phyloP scores from a whole-genome alignment of 805 yeast species.

The Metschnikowia borealis region DNA sequence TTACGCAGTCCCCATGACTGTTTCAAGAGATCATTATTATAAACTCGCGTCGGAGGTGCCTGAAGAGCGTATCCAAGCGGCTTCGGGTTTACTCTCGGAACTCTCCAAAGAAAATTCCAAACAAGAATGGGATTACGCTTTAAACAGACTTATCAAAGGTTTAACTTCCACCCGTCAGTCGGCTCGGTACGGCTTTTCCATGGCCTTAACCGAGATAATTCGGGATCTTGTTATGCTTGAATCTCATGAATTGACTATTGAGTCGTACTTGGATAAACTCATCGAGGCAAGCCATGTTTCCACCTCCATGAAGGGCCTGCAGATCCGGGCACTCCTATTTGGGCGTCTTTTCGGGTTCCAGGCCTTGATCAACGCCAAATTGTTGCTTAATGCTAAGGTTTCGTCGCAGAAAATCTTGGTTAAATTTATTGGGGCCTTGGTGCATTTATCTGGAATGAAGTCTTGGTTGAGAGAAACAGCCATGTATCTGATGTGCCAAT shows the following conservation, averaged over 20 bases:
- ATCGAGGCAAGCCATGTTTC: constrained; percentile 32
- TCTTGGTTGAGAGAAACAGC: constrained; percentile 87
- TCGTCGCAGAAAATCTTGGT: constrained; percentile 26
- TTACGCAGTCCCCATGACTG: constrained; percentile 33
- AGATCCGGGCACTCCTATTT: constrained; percentile 72
- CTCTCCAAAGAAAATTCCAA: constrained; percentile 40
- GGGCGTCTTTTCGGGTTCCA: constrained; percentile 86
- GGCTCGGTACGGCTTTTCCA: constrained; percentile 83
- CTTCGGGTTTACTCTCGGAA: constrained; percentile 60
- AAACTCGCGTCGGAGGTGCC: constrained; percentile 72
- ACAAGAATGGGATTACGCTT: constrained; percentile 78
- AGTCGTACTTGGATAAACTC: constrained; percentile 34
- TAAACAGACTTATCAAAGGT: constrained; percentile 75
- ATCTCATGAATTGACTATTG: constrained; percentile 31
- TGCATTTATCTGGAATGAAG: constrained; percentile 59
- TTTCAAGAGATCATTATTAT: constrained; percentile 74
- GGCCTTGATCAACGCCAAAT: constrained; percentile 51
- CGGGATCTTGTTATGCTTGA: constrained; percentile 30
- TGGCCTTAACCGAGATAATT: constrained; percentile 74
- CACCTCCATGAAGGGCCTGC: constrained; percentile 64
- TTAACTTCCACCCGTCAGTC: constrained; percentile 76
- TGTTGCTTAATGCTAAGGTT: constrained; percentile 21
- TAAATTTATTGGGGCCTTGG: constrained; percentile 42
- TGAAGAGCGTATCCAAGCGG: constrained; percentile 68
- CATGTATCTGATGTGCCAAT: constrained; percentile 62